phyloP scores from a whole-genome alignment of 2,329 filamentous ascomycete genomes.

The Stylonectria norvegica region DNA sequence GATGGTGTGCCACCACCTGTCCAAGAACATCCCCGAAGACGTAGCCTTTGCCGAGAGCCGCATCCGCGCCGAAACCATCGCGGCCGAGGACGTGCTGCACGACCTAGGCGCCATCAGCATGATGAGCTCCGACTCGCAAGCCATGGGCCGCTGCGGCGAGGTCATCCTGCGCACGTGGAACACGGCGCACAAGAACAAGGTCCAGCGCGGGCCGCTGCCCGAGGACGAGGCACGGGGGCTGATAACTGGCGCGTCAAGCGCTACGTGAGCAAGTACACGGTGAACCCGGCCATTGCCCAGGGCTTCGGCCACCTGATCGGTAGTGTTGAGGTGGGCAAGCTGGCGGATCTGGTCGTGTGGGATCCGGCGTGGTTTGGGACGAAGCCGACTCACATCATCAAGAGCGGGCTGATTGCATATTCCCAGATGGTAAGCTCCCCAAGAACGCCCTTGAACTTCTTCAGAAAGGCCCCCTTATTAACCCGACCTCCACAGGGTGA shows the following conservation, averaged over 20 bases:
- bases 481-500: slow-evolving; percentile 56
- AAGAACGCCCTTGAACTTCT: too few relatives aligned
- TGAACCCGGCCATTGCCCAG: slow-evolving; percentile 89
- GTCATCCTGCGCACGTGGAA: slow-evolving; percentile 94
- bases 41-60: slow-evolving; percentile 92
- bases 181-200: slow-evolving; percentile 94
- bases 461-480: too few relatives aligned
- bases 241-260: slow-evolving; percentile 92
- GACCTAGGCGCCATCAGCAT: slow-evolving; percentile 94
- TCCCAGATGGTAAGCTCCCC: slow-evolving; percentile 69
- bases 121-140: slow-evolving; percentile 95
- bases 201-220: slow-evolving; percentile 70
- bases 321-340: slow-evolving; percentile 81
- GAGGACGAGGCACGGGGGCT: slow-evolving; percentile 77
- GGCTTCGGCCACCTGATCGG: slow-evolving; percentile 86
- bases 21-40: slow-evolving; percentile 89
- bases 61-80: slow-evolving; percentile 93
- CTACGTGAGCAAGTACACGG: slow-evolving; percentile 93
- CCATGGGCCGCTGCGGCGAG: slow-evolving; percentile 95
- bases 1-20: slow-evolving; percentile 96
- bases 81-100: slow-evolving; percentile 92
- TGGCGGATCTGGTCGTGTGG: slow-evolving; percentile 89
- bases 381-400: slow-evolving; percentile 78
- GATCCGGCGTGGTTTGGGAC: slow-evolving; percentile 79
- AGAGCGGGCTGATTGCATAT: slow-evolving; percentile 81